Conservation (phyloP, 306 rosid species). For the Spatholobus suberectus region DNA sequence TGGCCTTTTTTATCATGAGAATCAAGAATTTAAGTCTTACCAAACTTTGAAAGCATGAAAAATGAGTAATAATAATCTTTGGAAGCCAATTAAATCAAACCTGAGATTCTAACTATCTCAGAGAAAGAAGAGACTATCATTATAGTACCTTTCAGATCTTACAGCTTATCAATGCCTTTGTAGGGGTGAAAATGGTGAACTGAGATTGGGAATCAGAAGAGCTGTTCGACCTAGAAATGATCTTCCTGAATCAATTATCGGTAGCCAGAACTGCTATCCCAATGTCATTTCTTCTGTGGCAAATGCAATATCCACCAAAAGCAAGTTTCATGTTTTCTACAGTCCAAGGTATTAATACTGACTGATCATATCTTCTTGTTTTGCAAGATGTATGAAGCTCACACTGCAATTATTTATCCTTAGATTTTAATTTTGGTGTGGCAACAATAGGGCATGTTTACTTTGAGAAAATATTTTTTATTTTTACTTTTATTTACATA, state of each 20-base stretch:
- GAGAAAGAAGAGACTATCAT: not conserved
- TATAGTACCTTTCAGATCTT: constrained; percentile 25
- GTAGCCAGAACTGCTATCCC: constrained; percentile 72
- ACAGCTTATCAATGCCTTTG: constrained; percentile 39
- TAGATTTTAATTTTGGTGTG: constrained; percentile 14
- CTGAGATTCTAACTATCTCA: not conserved
- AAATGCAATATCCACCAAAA: constrained; percentile 83
- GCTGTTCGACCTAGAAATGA: constrained; percentile 85
- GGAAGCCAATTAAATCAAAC: constrained; percentile 6
- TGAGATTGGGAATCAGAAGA: constrained; percentile 96
- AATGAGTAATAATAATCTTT: not conserved
- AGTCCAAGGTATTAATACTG: constrained; percentile 81
- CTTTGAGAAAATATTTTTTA: not conserved
- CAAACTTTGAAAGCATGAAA: constrained; percentile 26
- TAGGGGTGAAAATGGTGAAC: constrained; percentile 97
- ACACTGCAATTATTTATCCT: constrained; percentile 4
- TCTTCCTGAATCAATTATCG: constrained; percentile 84
- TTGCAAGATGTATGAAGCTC: constrained; percentile 9
- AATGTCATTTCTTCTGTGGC: constrained; percentile 76
- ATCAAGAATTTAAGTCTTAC: not conserved
- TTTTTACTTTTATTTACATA: not conserved
- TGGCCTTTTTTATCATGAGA: constrained; percentile 15
- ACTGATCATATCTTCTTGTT: constrained; percentile 17
- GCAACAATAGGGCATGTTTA: not conserved
- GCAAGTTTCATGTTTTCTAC: constrained; percentile 90